Evolutionary conservation across 768 basidiomycete genomes (phyloP).

Genomic region (Psilocybe subaeruginosa): DNA sequence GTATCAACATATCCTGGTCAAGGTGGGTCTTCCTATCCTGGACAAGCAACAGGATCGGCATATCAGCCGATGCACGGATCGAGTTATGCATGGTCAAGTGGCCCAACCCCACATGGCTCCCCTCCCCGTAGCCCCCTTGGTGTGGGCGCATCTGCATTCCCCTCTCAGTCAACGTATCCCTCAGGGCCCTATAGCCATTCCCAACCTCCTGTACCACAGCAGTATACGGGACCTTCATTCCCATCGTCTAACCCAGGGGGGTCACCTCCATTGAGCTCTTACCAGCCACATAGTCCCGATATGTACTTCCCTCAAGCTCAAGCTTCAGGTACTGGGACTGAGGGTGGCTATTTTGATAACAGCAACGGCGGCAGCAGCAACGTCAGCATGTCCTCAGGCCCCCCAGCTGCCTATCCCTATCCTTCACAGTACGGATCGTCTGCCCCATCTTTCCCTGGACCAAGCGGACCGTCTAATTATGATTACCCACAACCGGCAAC

Average conservation of each 20-base stretch:
- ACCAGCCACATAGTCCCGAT: constrained; percentile 9
- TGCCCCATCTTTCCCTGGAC: constrained; percentile 4
- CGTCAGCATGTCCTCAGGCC: constrained; percentile 13
- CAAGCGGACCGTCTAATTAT: constrained; percentile 1
- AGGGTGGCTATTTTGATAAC: constrained; percentile 15
- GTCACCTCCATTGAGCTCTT: constrained; percentile 1
- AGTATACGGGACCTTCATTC: constrained; percentile 27
- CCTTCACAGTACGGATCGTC: not conserved
- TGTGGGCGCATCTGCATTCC: constrained; percentile 11
- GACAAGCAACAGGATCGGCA: constrained; percentile 17
- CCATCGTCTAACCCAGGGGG: constrained; percentile 9
- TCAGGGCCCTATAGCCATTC: constrained; percentile 18
- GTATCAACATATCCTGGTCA: constrained; percentile 16
- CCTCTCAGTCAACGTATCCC: constrained; percentile 19
- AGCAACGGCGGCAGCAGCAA: constrained; percentile 2
- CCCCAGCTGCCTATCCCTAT: constrained; percentile 2
- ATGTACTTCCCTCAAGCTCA: constrained; percentile 27
- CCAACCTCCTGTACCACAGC: constrained; percentile 11
- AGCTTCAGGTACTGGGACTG: constrained; percentile 18
- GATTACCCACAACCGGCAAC: constrained; percentile 17
- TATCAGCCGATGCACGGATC: constrained; percentile 18
- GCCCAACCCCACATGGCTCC: constrained; percentile 17
- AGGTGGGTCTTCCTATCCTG: constrained; percentile 16
- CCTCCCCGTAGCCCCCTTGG: constrained; percentile 26
- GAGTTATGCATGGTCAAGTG: constrained; percentile 18